phyloP scores from a whole-genome alignment of 257 asterid genomes.

The Nicotiana sylvestris region DNA sequence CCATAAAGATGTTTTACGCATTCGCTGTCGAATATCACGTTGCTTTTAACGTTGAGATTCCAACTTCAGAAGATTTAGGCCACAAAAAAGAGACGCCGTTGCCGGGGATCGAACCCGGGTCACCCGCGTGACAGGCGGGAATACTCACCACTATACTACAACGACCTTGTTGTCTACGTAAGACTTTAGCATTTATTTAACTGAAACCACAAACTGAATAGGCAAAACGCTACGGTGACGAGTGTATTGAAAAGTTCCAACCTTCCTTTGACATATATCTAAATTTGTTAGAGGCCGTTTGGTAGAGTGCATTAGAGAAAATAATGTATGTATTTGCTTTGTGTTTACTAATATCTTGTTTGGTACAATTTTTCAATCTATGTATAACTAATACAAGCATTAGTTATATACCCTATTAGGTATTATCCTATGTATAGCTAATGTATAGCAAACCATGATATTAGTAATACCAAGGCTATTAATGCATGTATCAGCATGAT shows the following conservation, averaged over 20 bases:
- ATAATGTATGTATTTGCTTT: no score
- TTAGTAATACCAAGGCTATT: no score
- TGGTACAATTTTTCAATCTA: no score
- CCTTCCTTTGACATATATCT: neutral
- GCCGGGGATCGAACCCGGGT: conserved; percentile 99
- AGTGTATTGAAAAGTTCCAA: neutral
- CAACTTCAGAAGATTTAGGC: neutral
- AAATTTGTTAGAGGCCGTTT: neutral
- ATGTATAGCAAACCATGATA: no score
- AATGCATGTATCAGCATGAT: no score
- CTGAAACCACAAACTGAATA: neutral
- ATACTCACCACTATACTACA: conserved; percentile 99
- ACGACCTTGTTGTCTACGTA: conserved; percentile 29
- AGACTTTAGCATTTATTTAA: neutral
- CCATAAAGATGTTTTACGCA: neutral
- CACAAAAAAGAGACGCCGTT: conserved; percentile 38
- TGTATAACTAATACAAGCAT: no score
- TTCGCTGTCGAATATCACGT: no score
- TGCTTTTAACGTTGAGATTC: neutral
- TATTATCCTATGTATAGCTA: no score
- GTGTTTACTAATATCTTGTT: no score
- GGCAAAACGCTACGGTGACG: neutral
- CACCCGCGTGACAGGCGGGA: conserved; percentile 98
- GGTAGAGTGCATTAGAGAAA: no score
- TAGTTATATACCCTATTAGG: no score